Conservation (phyloP, 257 asterid species). For the Osmanthus fragrans region DNA sequence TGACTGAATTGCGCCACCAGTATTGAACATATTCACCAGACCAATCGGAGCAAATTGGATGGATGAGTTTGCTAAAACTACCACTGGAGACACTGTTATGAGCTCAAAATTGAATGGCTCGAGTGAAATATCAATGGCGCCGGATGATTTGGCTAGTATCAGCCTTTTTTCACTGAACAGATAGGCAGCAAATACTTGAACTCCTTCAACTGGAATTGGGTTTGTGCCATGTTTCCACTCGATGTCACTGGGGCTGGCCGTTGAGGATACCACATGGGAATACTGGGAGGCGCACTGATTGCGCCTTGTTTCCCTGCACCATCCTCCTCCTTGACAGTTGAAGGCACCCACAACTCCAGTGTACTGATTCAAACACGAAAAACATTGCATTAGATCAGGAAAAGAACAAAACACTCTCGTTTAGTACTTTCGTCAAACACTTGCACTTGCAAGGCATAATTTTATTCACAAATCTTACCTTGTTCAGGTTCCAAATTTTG, state of each 20-base stretch:
- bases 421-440: too few relatives aligned
- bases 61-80: conserved; percentile 17
- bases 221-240: conserved; percentile 63
- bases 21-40: conserved; percentile 65
- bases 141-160: conserved; percentile 45
- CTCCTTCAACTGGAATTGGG: conserved; percentile 48
- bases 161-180: conserved; percentile 47
- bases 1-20: conserved; percentile 63
- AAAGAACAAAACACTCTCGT: too few relatives aligned
- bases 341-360: conserved; percentile 88
- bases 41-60: conserved; percentile 68
- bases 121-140: conserved; percentile 41
- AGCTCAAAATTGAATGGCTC: conserved; percentile 70
- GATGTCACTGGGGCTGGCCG: conserved; percentile 60
- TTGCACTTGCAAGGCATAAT: too few relatives aligned
- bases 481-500: conserved; percentile 86
- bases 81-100: conserved; percentile 55
- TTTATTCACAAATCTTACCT: conserved; percentile 41
- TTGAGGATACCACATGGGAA: conserved; percentile 57
- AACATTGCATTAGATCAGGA: too few relatives aligned
- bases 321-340: conserved; percentile 98
- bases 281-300: conserved; percentile 70
- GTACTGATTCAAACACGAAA: conserved; percentile 39
- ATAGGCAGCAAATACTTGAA: conserved; percentile 48
- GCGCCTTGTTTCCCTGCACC: conserved; percentile 73